Evolutionary conservation across 2,329 filamentous ascomycete genomes (phyloP).

Genomic region (Aureobasidium musti): DNA sequence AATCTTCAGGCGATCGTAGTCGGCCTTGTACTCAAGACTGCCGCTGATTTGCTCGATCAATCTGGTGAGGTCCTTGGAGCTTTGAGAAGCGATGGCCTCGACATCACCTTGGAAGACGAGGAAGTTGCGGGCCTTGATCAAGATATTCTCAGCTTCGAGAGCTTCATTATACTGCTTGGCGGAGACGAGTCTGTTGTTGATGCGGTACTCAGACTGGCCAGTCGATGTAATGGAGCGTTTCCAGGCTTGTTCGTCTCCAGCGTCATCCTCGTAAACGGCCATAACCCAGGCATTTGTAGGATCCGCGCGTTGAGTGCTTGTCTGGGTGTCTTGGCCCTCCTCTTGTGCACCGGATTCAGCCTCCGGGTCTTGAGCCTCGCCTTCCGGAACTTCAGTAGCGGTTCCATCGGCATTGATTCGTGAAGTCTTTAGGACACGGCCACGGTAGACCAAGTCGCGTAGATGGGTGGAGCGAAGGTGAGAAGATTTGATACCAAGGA

Average conservation of each 20-base stretch:
- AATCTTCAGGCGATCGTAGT: constrained; percentile 87
- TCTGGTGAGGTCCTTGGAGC: constrained; percentile 86
- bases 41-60: constrained; percentile 98
- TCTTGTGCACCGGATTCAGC: constrained; percentile 39
- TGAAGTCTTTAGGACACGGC: constrained; percentile 85
- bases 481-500: constrained; percentile 97
- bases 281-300: constrained; percentile 98
- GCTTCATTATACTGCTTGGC: constrained; percentile 92
- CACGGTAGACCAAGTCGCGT: constrained; percentile 93
- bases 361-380: constrained; percentile 58
- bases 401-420: constrained; percentile 91
- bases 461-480: constrained; percentile 92
- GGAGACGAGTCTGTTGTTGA: constrained; percentile 87
- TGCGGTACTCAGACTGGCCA: constrained; percentile 91
- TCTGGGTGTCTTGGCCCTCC: constrained; percentile 53
- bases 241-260: constrained; percentile 92
- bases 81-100: constrained; percentile 93
- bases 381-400: constrained; percentile 55
- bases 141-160: constrained; percentile 88
- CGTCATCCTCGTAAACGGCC: constrained; percentile 98
- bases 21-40: constrained; percentile 88
- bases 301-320: constrained; percentile 69
- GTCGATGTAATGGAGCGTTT: constrained; percentile 88
- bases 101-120: constrained; percentile 98
- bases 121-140: constrained; percentile 98